Conservation (phyloP, 2,329 filamentous ascomycete species). For the Cladophialophora psammophila region DNA sequence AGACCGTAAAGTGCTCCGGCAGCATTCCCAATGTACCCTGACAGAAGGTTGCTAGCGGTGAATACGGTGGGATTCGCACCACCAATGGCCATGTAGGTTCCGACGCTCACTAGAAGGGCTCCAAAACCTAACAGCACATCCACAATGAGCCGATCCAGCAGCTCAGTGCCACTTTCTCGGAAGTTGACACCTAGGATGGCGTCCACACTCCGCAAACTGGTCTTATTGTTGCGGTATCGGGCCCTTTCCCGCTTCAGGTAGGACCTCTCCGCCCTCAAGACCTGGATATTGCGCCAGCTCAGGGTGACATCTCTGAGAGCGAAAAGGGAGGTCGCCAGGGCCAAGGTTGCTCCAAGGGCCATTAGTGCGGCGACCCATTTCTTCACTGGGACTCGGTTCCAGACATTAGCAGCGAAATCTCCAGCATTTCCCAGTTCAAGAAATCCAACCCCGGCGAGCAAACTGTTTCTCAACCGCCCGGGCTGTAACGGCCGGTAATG, state of each 20-base stretch:
- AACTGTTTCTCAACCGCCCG: constrained; percentile 40
- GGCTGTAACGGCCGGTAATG: background rate
- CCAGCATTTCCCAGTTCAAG: constrained; percentile 64
- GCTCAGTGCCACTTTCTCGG: constrained; percentile 60
- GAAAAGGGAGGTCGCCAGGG: constrained; percentile 55
- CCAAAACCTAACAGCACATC: constrained; percentile 60
- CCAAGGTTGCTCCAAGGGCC: constrained; percentile 60
- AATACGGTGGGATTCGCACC: constrained; percentile 56
- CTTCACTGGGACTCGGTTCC: constrained; percentile 62
- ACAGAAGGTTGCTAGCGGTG: constrained; percentile 60
- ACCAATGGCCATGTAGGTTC: constrained; percentile 63
- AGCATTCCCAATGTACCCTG: constrained; percentile 63
- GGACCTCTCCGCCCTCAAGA: constrained; percentile 54
- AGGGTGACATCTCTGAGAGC: constrained; percentile 55
- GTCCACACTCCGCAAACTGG: constrained; percentile 42
- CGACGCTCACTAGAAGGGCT: constrained; percentile 58
- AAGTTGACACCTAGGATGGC: constrained; percentile 55
- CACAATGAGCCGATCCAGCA: constrained; percentile 60
- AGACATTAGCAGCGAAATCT: constrained; percentile 66
- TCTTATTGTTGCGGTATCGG: constrained; percentile 33
- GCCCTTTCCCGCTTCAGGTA: constrained; percentile 42
- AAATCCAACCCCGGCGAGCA: constrained; percentile 56
- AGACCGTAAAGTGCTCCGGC: constrained; percentile 60
- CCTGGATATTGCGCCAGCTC: constrained; percentile 56
- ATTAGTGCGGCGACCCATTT: constrained; percentile 59